These are phyloP conservation scores for Capsicum baccatum DNA, from an alignment of 257 asterid genomes.

Conservation along the genomic window DNA sequence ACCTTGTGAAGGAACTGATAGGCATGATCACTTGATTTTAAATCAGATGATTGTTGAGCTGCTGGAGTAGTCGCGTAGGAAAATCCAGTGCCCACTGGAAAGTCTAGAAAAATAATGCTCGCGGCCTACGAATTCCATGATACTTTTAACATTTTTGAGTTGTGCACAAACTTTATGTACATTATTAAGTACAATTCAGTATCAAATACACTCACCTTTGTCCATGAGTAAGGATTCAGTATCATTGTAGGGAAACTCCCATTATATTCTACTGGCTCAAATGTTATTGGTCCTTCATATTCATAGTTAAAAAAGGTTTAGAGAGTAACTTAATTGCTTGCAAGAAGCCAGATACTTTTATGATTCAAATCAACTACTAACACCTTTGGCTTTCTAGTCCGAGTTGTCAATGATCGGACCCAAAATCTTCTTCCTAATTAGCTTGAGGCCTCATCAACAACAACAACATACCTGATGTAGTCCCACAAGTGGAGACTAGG, in stretches of 20 bases:
- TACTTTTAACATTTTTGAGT: neutral
- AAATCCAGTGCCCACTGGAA: conserved; percentile 28
- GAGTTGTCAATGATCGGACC: neutral
- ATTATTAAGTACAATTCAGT: neutral
- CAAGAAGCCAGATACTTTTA: neutral
- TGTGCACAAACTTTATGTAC: neutral
- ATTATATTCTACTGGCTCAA: conserved; percentile 31
- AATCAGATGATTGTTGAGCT: conserved; percentile 6
- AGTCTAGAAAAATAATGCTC: conserved; percentile 30
- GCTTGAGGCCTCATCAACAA: neutral
- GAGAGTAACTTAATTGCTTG: neutral
- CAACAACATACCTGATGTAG: neutral
- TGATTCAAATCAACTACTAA: neutral
- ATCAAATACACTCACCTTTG: conserved; percentile 21
- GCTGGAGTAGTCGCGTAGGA: conserved; percentile 23
- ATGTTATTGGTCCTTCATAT: conserved; percentile 29
- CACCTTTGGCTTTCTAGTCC: neutral
- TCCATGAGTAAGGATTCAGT: conserved; percentile 32
- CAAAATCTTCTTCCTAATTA: neutral
- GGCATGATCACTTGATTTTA: conserved; percentile 26
- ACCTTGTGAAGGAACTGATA: conserved; percentile 33
- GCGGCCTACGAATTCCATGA: conserved; percentile 14
- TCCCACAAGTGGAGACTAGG: neutral
- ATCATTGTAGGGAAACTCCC: conserved; percentile 31
- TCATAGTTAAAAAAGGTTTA: neutral